These are phyloP conservation scores for Wallacemonas sp. DNA, from an alignment of 208 protist genomes.

Conservation along the genomic window DNA sequence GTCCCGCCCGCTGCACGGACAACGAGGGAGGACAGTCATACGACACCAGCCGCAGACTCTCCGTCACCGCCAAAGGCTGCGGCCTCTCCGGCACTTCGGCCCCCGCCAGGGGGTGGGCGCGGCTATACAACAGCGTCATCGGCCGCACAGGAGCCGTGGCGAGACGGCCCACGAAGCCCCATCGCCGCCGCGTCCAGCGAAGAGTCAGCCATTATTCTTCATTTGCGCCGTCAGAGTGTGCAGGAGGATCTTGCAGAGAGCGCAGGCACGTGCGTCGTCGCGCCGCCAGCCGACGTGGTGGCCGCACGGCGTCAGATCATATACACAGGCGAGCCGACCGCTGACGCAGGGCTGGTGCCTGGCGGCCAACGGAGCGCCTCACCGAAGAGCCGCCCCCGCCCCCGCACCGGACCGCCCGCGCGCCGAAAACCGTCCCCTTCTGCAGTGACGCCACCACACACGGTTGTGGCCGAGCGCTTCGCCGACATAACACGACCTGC, in stretches of 20 bases:
- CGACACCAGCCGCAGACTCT: not conserved
- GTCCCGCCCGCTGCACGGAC: not conserved
- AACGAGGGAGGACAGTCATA: not conserved
- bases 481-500: not conserved
- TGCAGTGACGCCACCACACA: not conserved
- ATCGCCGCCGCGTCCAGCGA: not conserved
- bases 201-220: not conserved
- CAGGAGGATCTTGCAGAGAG: not conserved
- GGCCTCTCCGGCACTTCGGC: not conserved
- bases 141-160: too few species aligned
- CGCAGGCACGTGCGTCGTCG: not conserved
- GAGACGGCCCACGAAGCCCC: not conserved
- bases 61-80: not conserved
- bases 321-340: not conserved
- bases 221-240: conserved; percentile 3
- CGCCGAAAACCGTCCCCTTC: not conserved
- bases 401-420: not conserved
- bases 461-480: not conserved
- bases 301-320: too few species aligned
- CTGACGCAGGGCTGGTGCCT: not conserved
- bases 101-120: too few species aligned
- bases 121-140: too few species aligned
- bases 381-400: not conserved
- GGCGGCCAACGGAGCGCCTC: not conserved
- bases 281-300: not conserved